These are phyloP conservation scores for Cladosporium halotolerans DNA, from an alignment of 2,329 filamentous ascomycete genomes.

Conservation along the genomic window DNA sequence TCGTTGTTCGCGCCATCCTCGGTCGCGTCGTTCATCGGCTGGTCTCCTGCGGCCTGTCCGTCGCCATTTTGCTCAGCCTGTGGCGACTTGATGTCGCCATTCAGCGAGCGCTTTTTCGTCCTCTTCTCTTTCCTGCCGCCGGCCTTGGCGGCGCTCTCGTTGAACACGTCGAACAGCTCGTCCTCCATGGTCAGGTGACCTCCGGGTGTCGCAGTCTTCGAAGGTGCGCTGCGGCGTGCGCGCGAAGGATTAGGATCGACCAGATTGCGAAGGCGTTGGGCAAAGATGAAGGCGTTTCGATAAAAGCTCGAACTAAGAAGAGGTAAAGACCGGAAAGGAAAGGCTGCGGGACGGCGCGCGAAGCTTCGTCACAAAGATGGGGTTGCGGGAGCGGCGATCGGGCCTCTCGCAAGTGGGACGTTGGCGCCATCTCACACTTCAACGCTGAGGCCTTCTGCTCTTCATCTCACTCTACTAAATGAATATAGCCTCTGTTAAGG, in stretches of 20 bases:
- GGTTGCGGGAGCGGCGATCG: too few relatives aligned
- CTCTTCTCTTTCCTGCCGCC: conserved; percentile 23
- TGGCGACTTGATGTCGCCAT: conserved; percentile 63
- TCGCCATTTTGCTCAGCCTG: conserved; percentile 11
- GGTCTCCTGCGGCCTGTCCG: conserved; percentile 18
- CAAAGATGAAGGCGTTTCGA: conserved; percentile 10
- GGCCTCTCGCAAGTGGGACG: too few relatives aligned
- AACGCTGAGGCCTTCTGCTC: not conserved
- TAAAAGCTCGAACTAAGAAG: not conserved
- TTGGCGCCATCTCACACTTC: not conserved
- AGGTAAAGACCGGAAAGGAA: conserved; percentile 5
- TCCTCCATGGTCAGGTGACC: conserved; percentile 17
- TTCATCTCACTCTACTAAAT: conserved; percentile 5
- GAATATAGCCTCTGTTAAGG: conserved; percentile 8
- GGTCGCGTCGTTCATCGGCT: conserved; percentile 33
- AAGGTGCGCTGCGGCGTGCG: conserved; percentile 2
- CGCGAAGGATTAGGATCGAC: conserved; percentile 7
- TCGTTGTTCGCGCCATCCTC: conserved; percentile 33
- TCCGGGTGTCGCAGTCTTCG: not conserved
- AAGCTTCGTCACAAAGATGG: too few relatives aligned
- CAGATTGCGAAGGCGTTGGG: conserved; percentile 12
- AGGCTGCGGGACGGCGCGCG: not conserved
- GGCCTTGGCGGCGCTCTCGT: conserved; percentile 23
- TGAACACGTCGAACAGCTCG: conserved; percentile 31
- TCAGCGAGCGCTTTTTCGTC: conserved; percentile 80